A percentile compares a stretch with the other conserved stretches of the same genome.
These are phyloP conservation scores for Nemania sp. DNA, from an alignment of 2,329 filamentous ascomycete genomes.

Conservation along the genomic window DNA sequence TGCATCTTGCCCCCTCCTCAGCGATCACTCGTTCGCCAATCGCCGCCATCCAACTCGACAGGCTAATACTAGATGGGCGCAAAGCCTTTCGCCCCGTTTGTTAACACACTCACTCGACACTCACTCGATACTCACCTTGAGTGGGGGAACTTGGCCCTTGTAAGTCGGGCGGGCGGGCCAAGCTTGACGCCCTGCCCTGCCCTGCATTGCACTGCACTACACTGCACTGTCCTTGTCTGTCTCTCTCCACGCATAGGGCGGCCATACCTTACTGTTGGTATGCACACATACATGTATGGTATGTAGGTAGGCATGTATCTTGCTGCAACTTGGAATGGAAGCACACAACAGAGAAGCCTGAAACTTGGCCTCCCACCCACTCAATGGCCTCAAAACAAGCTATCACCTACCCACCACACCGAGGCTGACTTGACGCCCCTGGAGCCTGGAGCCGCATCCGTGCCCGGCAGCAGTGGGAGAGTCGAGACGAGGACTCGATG, in stretches of 20 bases:
- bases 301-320: too few species aligned
- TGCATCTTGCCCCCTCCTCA: background rate
- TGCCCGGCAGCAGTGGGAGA: slow-evolving; percentile 25
- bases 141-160: too few species aligned
- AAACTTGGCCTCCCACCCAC: background rate
- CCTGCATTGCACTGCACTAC: background rate
- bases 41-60: slow-evolving; percentile 25
- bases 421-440: slow-evolving; percentile 30
- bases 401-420: slow-evolving; percentile 22
- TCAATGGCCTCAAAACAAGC: background rate
- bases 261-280: background rate
- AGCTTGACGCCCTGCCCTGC: too few species aligned
- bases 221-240: background rate
- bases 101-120: too few species aligned
- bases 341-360: slow-evolving; percentile 18
- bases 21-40: slow-evolving; percentile 27
- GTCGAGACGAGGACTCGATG: slow-evolving; percentile 21
- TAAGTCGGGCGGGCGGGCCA: slow-evolving; percentile 14
- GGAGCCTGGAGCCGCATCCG: slow-evolving; percentile 26
- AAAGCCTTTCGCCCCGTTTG: slow-evolving; percentile 36
- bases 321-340: slow-evolving; percentile 10
- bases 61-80: background rate
- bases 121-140: too few species aligned
- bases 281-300: too few species aligned
- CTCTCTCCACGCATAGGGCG: slow-evolving; percentile 15